Evolutionary conservation across 805 yeast species (phyloP).

Genomic region (Candida orba): DNA sequence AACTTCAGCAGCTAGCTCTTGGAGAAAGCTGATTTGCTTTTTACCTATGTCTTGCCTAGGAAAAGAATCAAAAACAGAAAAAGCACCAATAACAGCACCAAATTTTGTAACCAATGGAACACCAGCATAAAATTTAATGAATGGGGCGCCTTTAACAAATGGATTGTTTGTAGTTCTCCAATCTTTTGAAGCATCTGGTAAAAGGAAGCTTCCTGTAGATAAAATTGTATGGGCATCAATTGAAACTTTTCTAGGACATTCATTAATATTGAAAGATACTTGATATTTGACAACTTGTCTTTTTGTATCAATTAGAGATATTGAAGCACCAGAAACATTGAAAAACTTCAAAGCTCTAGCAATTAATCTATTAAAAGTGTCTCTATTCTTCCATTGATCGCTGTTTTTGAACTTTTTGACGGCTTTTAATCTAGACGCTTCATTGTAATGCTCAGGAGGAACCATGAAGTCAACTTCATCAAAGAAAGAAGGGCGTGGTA

Average conservation of each 20-base stretch:
- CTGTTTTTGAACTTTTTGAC: slow-evolving; percentile 34
- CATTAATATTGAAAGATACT: slow-evolving; percentile 39
- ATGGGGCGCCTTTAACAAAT: slow-evolving; percentile 53
- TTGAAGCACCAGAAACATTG: slow-evolving; percentile 44
- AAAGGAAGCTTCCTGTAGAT: slow-evolving; percentile 45
- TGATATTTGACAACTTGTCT: slow-evolving; percentile 45
- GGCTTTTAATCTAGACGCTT: slow-evolving; percentile 35
- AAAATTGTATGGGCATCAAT: slow-evolving; percentile 65
- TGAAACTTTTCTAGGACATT: slow-evolving; percentile 48
- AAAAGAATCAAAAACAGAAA: slow-evolving; percentile 49
- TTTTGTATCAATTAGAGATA: slow-evolving; percentile 47
- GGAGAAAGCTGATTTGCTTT: slow-evolving; percentile 29
- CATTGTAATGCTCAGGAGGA: slow-evolving; percentile 55
- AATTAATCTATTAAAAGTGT: slow-evolving; percentile 32
- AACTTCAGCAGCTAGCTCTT: slow-evolving; percentile 33
- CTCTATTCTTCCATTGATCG: slow-evolving; percentile 43
- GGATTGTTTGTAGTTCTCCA: slow-evolving; percentile 67
- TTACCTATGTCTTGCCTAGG: slow-evolving; percentile 33
- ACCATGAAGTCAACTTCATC: slow-evolving; percentile 39
- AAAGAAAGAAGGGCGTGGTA: slow-evolving; percentile 51
- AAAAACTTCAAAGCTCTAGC: slow-evolving; percentile 34
- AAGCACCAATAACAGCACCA: slow-evolving; percentile 45
- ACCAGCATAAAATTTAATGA: slow-evolving; percentile 55
- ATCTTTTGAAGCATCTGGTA: slow-evolving; percentile 56
- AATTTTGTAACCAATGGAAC: slow-evolving; percentile 43